These are phyloP conservation scores for Cenchrus purpureus DNA, from an alignment of 176 grass and related monocot genomes.

Conservation along the genomic window DNA sequence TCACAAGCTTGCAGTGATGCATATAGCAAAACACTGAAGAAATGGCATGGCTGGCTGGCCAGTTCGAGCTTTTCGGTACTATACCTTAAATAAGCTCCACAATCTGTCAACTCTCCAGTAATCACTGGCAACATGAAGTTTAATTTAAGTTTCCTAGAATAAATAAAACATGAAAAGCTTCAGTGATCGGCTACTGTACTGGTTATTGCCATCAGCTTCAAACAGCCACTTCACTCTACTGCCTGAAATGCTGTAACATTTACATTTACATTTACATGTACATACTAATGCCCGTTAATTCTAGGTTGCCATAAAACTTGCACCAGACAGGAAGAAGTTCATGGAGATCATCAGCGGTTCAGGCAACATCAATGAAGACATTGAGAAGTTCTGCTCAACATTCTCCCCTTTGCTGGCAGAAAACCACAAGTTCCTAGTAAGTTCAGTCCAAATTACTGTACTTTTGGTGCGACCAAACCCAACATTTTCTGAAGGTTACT, in stretches of 20 bases:
- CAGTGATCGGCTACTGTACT: background rate
- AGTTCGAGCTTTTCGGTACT: slow-evolving; percentile 86
- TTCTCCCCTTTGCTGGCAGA: slow-evolving; percentile 67
- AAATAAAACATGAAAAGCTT: background rate
- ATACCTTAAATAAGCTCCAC: slow-evolving; percentile 13
- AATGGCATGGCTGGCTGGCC: slow-evolving; percentile 82
- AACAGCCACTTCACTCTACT: background rate
- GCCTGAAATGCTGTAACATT: background rate
- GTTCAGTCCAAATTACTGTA: background rate
- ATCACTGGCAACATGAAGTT: background rate
- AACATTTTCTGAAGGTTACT: slow-evolving; percentile 15
- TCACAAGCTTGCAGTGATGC: slow-evolving; percentile 70
- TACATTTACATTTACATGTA: background rate
- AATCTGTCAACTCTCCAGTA: background rate
- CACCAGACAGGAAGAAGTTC: slow-evolving; percentile 90
- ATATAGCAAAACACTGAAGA: slow-evolving; percentile 81
- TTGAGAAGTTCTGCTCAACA: slow-evolving; percentile 65
- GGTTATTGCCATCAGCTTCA: background rate
- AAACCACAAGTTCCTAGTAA: slow-evolving; percentile 88
- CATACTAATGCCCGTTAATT: slow-evolving; percentile 13
- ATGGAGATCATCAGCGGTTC: slow-evolving; percentile 75
- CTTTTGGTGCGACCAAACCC: background rate
- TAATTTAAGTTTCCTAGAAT: background rate
- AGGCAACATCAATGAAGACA: slow-evolving; percentile 68
- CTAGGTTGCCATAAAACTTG: slow-evolving; percentile 79